Conservation (phyloP, 108 stramenopile genomes). For the Nitzschia inconspicua region DNA sequence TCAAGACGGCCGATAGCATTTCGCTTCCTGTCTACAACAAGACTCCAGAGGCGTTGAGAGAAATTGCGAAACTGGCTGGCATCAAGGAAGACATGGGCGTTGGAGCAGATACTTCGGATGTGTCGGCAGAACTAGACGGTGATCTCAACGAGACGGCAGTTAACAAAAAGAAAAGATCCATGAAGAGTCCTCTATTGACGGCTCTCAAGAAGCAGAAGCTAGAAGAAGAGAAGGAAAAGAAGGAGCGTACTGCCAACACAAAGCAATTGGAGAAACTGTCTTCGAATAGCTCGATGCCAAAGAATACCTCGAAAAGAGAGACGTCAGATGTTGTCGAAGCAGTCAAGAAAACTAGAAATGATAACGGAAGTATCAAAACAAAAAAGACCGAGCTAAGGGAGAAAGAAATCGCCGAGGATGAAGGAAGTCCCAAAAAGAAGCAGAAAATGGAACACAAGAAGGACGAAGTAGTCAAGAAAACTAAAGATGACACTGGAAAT, state of each 20-base stretch:
- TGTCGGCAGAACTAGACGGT: slow-evolving; percentile 3
- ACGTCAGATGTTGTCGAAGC: not conserved
- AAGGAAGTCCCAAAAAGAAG: slow-evolving; percentile 8
- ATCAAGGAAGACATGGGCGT: slow-evolving; percentile 8
- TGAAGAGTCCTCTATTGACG: slow-evolving; percentile 55
- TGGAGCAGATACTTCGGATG: slow-evolving; percentile 1
- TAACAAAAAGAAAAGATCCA: slow-evolving; percentile 15
- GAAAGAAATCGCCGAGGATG: no score
- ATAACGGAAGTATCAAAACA: not conserved
- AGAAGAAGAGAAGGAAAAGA: slow-evolving; percentile 19
- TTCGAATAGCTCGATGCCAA: no score
- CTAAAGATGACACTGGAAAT: slow-evolving; percentile 9
- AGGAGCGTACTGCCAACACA: slow-evolving; percentile 10
- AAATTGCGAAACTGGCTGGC: slow-evolving; percentile 53
- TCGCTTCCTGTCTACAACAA: slow-evolving; percentile 86
- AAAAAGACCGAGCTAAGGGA: no score
- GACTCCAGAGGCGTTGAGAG: slow-evolving; percentile 60
- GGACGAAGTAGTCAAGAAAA: slow-evolving; percentile 1
- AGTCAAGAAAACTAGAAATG: not conserved
- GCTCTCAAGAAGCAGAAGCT: slow-evolving; percentile 80
- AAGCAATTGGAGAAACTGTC: slow-evolving; percentile 4
- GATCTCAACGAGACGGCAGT: slow-evolving; percentile 14
- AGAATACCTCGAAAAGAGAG: not conserved
- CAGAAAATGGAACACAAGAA: slow-evolving; percentile 5
- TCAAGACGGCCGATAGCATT: slow-evolving; percentile 76